Evolutionary conservation across 2,329 filamentous ascomycete genomes (phyloP).

Genomic region (Botryotinia calthae): DNA sequence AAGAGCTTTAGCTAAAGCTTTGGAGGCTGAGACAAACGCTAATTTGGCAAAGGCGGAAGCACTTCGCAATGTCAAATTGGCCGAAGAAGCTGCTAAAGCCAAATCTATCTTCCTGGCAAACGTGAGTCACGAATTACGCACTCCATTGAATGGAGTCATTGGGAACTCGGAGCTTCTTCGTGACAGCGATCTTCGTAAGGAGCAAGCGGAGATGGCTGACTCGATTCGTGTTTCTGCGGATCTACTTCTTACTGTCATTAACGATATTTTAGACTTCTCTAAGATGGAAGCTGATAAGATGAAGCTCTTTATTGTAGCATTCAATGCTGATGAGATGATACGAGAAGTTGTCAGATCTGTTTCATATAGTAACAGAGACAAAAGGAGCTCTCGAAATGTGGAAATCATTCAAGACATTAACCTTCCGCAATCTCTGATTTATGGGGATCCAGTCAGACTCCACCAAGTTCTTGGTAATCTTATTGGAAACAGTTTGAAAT

Average conservation of each 20-base stretch:
- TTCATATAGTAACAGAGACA: slow-evolving; percentile 64
- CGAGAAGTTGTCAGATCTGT: slow-evolving; percentile 64
- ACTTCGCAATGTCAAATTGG: slow-evolving; percentile 74
- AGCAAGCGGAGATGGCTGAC: slow-evolving; percentile 82
- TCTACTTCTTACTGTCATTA: slow-evolving; percentile 85
- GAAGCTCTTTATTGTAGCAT: slow-evolving; percentile 71
- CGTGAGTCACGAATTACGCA: slow-evolving; percentile 78
- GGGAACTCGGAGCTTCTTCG: slow-evolving; percentile 82
- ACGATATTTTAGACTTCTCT: slow-evolving; percentile 93
- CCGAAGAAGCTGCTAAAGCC: slow-evolving; percentile 78
- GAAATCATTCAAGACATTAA: slow-evolving; percentile 69
- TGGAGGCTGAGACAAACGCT: slow-evolving; percentile 71
- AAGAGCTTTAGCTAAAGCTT: slow-evolving; percentile 67
- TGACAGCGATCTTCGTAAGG: slow-evolving; percentile 70
- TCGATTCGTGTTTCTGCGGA: slow-evolving; percentile 85
- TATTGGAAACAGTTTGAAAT: slow-evolving; percentile 90
- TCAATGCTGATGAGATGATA: slow-evolving; percentile 65
- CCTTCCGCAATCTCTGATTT: slow-evolving; percentile 64
- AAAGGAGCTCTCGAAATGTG: slow-evolving; percentile 61
- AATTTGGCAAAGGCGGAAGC: slow-evolving; percentile 75
- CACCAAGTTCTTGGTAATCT: slow-evolving; percentile 76
- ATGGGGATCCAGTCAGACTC: slow-evolving; percentile 64
- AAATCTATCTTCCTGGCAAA: slow-evolving; percentile 80
- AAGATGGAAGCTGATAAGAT: slow-evolving; percentile 89
- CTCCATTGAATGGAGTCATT: slow-evolving; percentile 83